phyloP scores from a whole-genome alignment of 140 eudicot species.

The Stevia rebaudiana region DNA sequence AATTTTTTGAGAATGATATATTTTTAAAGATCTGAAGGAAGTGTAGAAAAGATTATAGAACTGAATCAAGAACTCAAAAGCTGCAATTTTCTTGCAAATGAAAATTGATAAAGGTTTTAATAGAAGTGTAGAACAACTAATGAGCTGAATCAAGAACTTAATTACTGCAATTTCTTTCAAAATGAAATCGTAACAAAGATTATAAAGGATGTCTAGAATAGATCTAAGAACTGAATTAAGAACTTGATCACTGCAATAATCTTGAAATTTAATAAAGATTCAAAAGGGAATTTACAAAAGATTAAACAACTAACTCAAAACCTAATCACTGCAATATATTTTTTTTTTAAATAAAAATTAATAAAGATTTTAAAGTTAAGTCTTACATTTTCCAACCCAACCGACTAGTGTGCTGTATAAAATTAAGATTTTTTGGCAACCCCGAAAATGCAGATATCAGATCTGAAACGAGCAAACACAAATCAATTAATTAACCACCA shows the following conservation, averaged over 20 bases:
- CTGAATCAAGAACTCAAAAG: too few species aligned
- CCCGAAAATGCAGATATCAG: conserved; percentile 70
- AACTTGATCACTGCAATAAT: not conserved
- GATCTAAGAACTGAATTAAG: not conserved
- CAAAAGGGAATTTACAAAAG: not conserved
- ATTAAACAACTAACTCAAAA: not conserved
- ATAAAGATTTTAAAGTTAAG: not conserved
- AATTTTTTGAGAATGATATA: too few species aligned
- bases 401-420: conserved; percentile 72
- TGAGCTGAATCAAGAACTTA: not conserved
- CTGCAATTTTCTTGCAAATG: not conserved
- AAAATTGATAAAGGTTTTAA: not conserved
- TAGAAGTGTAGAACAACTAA: not conserved
- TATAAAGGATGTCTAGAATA: not conserved
- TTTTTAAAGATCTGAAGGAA: too few species aligned
- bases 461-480: conserved; percentile 44
- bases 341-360: not conserved
- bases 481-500: not conserved
- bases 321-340: not conserved
- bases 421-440: conserved; percentile 76
- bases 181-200: not conserved
- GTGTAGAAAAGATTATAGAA: too few species aligned
- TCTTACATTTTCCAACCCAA: conserved; percentile 91
- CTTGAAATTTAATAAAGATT: not conserved
- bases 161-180: not conserved